Percentiles rank a stretch among this genome's conserved stretches.
Evolutionary conservation across 495 filamentous ascomycete genomes (phyloP).

Genomic region (Neurospora tetrasperma): DNA sequence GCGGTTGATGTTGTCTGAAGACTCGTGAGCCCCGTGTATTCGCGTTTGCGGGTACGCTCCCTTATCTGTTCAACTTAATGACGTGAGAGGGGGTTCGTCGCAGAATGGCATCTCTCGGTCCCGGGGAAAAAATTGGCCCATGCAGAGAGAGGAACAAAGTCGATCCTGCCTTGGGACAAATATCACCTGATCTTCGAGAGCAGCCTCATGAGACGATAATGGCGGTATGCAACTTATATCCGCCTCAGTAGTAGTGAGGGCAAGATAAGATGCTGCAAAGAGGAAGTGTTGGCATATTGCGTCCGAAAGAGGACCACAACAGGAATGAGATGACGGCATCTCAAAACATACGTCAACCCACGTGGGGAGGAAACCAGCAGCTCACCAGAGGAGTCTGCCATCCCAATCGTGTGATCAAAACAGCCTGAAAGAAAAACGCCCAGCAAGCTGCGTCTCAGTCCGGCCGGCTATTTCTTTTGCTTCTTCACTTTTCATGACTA

Average conservation of each 20-base stretch:
- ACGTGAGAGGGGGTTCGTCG: background rate
- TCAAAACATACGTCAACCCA: background rate
- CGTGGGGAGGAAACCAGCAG: background rate
- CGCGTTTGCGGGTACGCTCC: background rate
- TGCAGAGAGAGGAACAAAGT: background rate
- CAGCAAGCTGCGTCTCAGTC: background rate
- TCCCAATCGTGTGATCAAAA: background rate
- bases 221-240: background rate
- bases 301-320: background rate
- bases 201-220: background rate
- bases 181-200: background rate
- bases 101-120: background rate
- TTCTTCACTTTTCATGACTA: constrained; percentile 16
- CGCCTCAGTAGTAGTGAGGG: background rate
- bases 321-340: background rate
- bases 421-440: background rate
- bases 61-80: background rate
- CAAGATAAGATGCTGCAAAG: background rate
- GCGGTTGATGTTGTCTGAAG: background rate
- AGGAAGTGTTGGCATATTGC: constrained; percentile 5
- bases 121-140: background rate
- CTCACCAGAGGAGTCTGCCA: background rate
- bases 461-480: background rate
- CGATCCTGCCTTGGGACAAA: background rate
- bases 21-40: background rate